Evolutionary conservation across 176 grass and related monocot genomes (phyloP), one percentile per base, ranked within the genome.

Genomic region (Guadua angustifolia): DNA sequence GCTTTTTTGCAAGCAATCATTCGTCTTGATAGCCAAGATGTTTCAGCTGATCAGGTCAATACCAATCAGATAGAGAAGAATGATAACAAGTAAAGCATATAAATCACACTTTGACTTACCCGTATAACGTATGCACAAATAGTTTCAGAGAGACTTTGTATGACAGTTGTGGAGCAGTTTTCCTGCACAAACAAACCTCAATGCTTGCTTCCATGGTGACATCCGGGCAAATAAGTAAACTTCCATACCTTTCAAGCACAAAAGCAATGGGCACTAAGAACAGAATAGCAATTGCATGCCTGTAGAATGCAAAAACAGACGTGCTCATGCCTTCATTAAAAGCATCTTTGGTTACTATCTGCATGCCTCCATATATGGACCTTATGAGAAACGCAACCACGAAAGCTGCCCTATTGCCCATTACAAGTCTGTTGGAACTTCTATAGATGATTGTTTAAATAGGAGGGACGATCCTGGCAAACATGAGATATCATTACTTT

Each of bases 241-340:
- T 50, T 10, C 7, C 14, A 40, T 73, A 92, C 86, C 90, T 83
- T 88, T 86, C 86, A 38, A 92, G 61, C 15, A 86, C 43, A 75
- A 83, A 86, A 2, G 86, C 86, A 62, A 92, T 3, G 4, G 90
- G 90, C n/a, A 79, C 65, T 21, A 92, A 64, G 39, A 86, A 63
- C 10, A 92, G 51, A 57, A 81, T 83, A 33, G 33, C 90, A 53
- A 39, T 47, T 0, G 26, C 17, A 78, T 88, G 82, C 51, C 90
- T 82, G 67, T 92, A 91, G 90, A 92, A 92, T 74, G 88, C 90
- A 45, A 88, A 86, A 6, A 92, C 82, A 26, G 26, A 79, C 2
- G 73, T 83, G 79, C 68, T 92, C 78, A 79, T 75, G 67, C 86
- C 90, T 46, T 60, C 42, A 5, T 69, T 46, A 36, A 92, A 88